Base-by-base conservation (phyloP, 2,329 filamentous ascomycete genomes). In the Arthroderma sp. region DNA sequence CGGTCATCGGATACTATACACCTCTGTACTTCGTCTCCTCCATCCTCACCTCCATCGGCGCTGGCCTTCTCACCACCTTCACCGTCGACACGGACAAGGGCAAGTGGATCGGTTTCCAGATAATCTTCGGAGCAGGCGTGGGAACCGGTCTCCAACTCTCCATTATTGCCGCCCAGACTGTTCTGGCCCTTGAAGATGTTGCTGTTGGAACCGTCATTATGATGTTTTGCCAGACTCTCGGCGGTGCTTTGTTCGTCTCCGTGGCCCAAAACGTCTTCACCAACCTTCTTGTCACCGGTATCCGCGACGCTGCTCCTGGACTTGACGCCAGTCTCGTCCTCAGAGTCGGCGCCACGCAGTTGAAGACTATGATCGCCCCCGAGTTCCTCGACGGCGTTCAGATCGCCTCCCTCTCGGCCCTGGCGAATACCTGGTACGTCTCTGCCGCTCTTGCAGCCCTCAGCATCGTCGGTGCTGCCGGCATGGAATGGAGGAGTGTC, bases 401-500 rank as follows among this genome's bases (percentile, higher is more conserved):
- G 1, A 61, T 73, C 0, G 84, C 83, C 0, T 88, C 88, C 71
- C 87, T 87, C 65, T 67, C 73, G 23, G 75, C 83, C 0, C 68
- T 88, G 38, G 76, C 76, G 1, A 70, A 77, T 58, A 78, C 78
- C 0, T 88, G 85, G 65, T 79, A 81, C 60, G 79, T 87, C 7
- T 78, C 76, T 1, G 71, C 84, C 6, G 77, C 79, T 1, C 71
- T 83, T 64, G 74, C 77, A 0, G 73, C 73, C 6, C 57, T 84
- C 7, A 77, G 76, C 3, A 73, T 85, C 13, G 38, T 84, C 6
- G 83, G 81, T 0, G 74, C 77, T 0, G 63, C 76, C 0, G 70
- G 73, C 5, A 77, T 87, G 62, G 79, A 87, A 71, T 87, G 83
- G 83, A 57, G 53, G 54, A 61, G 57, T 25, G 59, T 61, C 41